Conservation (phyloP, 2,329 filamentous ascomycete genomes). For the Saccharata proteae region DNA sequence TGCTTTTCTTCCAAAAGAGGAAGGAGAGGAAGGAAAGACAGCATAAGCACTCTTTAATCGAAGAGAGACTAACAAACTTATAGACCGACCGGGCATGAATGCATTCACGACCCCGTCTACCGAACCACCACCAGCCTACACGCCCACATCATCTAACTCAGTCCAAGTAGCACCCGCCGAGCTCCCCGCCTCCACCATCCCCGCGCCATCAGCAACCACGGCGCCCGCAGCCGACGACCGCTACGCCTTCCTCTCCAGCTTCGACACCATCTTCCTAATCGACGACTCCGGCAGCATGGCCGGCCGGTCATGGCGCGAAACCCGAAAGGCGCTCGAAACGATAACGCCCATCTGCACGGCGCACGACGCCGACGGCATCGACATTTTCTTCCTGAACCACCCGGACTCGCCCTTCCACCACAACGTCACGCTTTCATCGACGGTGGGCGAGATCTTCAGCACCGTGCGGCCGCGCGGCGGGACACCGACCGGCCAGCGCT, state of each 20-base stretch:
- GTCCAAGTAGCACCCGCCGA: conserved; percentile 8
- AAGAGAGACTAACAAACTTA: too few relatives aligned
- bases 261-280: conserved; percentile 83
- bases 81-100: conserved; percentile 19
- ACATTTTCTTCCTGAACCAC: conserved; percentile 84
- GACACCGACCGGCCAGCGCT: conserved; percentile 63
- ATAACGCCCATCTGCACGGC: conserved; percentile 73
- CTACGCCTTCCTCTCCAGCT: conserved; percentile 63
- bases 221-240: conserved; percentile 41
- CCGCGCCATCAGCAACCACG: conserved; percentile 2
- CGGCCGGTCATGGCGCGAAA: conserved; percentile 65
- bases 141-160: too few relatives aligned
- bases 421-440: conserved; percentile 46
- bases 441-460: conserved; percentile 60
- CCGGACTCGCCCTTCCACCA: conserved; percentile 46
- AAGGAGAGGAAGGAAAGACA: too few relatives aligned
- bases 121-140: conserved; percentile 33
- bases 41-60: too few relatives aligned
- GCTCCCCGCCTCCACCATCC: conserved; percentile 1
- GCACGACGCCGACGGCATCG: conserved; percentile 74
- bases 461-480: conserved; percentile 49
- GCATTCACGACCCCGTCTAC: conserved; percentile 15
- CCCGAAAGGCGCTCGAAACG: conserved; percentile 52
- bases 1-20: too few relatives aligned
- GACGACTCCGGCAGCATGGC: conserved; percentile 88